Evolutionary conservation across 805 yeast species (phyloP).

Genomic region (Pichia cabralensis): DNA sequence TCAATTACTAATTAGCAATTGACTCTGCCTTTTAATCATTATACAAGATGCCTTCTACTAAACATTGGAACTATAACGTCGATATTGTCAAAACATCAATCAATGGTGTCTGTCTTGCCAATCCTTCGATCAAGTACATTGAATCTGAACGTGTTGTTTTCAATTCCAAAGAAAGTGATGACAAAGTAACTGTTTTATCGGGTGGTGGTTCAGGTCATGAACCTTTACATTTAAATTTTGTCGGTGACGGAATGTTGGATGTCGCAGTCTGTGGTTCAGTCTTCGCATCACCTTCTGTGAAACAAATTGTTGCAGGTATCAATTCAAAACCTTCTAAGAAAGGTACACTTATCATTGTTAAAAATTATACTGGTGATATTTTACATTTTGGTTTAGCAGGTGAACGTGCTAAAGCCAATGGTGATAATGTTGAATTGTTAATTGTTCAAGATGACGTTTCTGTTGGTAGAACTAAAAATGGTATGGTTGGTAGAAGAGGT

Average conservation of each 20-base stretch:
- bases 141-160: conserved; percentile 49
- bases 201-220: conserved; percentile 98
- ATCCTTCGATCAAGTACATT: conserved; percentile 45
- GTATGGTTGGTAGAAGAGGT: conserved; percentile 90
- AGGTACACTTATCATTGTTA: conserved; percentile 74
- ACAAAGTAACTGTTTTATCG: conserved; percentile 63
- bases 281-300: conserved; percentile 88
- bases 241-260: conserved; percentile 72
- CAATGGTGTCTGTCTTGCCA: conserved; percentile 21
- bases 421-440: conserved; percentile 60
- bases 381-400: conserved; percentile 88
- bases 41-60: conserved; percentile 6
- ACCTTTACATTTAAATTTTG: conserved; percentile 87
- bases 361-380: conserved; percentile 92
- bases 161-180: conserved; percentile 26
- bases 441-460: conserved; percentile 90
- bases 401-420: conserved; percentile 76
- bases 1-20: too few relatives aligned
- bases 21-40: too few relatives aligned
- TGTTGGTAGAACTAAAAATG: conserved; percentile 83
- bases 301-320: conserved; percentile 68
- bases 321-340: conserved; percentile 42
- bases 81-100: conserved; percentile 8
- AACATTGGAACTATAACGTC: conserved; percentile 10
- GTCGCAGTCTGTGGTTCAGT: conserved; percentile 86